A percentile compares a stretch with the other conserved stretches of the same genome.
phyloP scores from a whole-genome alignment of 164 flowering plant genomes.

The Magnolia kwangsiensis region DNA sequence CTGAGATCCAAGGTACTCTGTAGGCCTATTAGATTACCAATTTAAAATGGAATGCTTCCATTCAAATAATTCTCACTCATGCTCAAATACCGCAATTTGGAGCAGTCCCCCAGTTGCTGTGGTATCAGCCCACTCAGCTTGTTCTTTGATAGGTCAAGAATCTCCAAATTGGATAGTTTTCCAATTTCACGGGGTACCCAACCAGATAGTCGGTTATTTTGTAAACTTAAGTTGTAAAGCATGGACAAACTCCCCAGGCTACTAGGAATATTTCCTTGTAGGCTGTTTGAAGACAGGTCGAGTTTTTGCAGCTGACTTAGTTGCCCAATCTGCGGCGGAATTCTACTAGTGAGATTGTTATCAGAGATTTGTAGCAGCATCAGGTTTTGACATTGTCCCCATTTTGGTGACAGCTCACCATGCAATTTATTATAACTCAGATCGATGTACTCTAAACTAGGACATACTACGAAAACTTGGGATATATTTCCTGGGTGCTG shows the following conservation, averaged over 20 bases:
- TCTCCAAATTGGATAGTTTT: background rate
- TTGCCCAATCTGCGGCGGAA: too few species aligned
- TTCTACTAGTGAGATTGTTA: too few species aligned
- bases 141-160: slow-evolving; percentile 1
- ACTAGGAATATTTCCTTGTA: slow-evolving; percentile 1
- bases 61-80: background rate
- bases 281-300: slow-evolving; percentile 3
- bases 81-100: background rate
- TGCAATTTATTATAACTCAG: too few species aligned
- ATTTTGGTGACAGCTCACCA: too few species aligned
- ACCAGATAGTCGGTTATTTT: background rate
- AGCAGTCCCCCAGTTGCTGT: background rate
- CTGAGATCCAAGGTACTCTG: slow-evolving; percentile 1
- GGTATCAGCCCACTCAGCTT: slow-evolving; percentile 2
- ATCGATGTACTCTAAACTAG: too few species aligned
- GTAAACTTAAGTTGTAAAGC: background rate
- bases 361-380: too few species aligned
- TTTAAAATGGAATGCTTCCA: slow-evolving; percentile 4
- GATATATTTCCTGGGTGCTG: too few species aligned
- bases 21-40: slow-evolving; percentile 1
- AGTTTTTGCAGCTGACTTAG: background rate
- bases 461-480: too few species aligned
- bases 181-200: background rate
- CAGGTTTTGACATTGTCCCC: too few species aligned
- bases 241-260: background rate